Evolutionary conservation across 208 protist genomes (phyloP).

Genomic region (Acanthamoeba sp.): DNA sequence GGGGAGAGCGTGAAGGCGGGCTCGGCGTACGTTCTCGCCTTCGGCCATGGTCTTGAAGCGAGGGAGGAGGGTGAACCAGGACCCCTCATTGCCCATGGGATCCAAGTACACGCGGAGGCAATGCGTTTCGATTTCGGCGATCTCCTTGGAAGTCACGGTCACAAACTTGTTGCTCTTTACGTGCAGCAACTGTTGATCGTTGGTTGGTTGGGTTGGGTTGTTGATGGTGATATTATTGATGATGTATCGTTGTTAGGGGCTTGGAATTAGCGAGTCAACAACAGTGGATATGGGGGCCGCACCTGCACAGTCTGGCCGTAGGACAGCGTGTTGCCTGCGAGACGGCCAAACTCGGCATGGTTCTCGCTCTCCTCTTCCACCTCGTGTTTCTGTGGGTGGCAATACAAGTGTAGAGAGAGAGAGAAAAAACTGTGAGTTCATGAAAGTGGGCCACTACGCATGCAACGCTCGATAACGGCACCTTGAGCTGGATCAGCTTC

Average conservation of each 20-base stretch:
- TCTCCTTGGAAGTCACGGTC: slow-evolving; percentile 57
- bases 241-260: too few relatives aligned
- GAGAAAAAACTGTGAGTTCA: too few relatives aligned
- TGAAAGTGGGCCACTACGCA: too few relatives aligned
- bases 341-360: background rate
- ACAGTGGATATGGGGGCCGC: too few relatives aligned
- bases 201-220: background rate
- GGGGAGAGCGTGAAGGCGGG: background rate
- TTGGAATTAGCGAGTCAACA: too few relatives aligned
- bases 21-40: slow-evolving; percentile 21
- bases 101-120: slow-evolving; percentile 62
- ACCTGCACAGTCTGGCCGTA: slow-evolving; percentile 67
- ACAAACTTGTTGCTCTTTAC: slow-evolving; percentile 70
- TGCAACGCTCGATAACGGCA: too few relatives aligned
- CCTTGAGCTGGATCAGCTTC: slow-evolving; percentile 11
- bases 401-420: background rate
- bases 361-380: slow-evolving; percentile 28
- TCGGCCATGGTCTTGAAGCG: slow-evolving; percentile 57
- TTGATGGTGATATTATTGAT: too few relatives aligned
- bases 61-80: slow-evolving; percentile 64
- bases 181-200: background rate
- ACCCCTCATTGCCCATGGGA: slow-evolving; percentile 43
- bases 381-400: slow-evolving; percentile 7
- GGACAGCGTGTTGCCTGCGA: slow-evolving; percentile 14
- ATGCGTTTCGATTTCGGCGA: slow-evolving; percentile 48